phyloP scores from a whole-genome alignment of 106 monocot genomes.

The Dioscorea dumetorum region DNA sequence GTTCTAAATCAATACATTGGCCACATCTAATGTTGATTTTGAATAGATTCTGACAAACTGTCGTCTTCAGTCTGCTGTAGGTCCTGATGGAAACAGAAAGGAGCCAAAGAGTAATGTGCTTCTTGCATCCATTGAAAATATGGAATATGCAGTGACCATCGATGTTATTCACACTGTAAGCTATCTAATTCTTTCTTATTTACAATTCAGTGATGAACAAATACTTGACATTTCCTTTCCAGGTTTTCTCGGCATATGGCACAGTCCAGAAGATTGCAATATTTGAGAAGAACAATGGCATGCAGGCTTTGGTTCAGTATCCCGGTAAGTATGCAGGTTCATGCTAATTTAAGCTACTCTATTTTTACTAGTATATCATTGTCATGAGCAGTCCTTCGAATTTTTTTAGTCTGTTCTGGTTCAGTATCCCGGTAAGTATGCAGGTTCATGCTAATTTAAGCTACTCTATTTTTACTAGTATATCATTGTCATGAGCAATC shows the following conservation, averaged over 20 bases:
- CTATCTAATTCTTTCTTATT: neutral
- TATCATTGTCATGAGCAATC: too few relatives aligned
- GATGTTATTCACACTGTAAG: conserved; percentile 75
- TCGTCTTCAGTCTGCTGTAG: conserved; percentile 11
- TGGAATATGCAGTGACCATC: conserved; percentile 45
- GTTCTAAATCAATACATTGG: neutral
- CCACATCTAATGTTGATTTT: neutral
- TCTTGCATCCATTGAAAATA: conserved; percentile 40
- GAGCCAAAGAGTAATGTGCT: conserved; percentile 58
- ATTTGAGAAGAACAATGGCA: conserved; percentile 81
- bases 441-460: too few relatives aligned
- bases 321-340: conserved; percentile 23
- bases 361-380: too few relatives aligned
- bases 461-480: too few relatives aligned
- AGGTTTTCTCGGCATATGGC: conserved; percentile 88
- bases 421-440: too few relatives aligned
- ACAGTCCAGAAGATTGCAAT: conserved; percentile 85
- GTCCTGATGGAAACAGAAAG: conserved; percentile 68
- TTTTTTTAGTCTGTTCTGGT: too few relatives aligned
- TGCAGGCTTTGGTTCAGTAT: conserved; percentile 82
- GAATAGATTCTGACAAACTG: neutral
- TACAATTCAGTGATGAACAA: neutral
- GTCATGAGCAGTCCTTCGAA: too few relatives aligned
- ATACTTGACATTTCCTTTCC: neutral
- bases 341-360: too few relatives aligned